Evolutionary conservation across 164 flowering plant species (phyloP), one percentile per base, ranked within the genome.

Genomic region (Berberis vulgaris): DNA sequence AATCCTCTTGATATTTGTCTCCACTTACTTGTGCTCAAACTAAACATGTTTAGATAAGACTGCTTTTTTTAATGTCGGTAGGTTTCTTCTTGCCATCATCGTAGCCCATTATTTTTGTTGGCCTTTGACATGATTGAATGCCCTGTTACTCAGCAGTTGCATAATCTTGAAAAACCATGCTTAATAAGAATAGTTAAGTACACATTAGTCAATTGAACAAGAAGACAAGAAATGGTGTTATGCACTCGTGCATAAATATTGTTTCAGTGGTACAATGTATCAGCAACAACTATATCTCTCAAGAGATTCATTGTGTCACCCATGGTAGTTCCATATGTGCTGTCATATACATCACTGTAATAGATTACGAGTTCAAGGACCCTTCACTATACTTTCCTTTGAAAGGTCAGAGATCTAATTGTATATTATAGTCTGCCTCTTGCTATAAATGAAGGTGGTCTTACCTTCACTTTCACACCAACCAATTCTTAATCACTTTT

Each of bases 341-440:
- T 68, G 71, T 57, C 9, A 57, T 62, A 9, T 3, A 54, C 45
- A 26, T 61, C 3, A 67, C 45, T 43, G 43, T 53, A 7, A 39
- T 26, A 1, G 7, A 56, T 56, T 57, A 64, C 60, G 60, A 41
- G 1, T 26, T 42, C 7, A 13, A 54, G 64, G 64, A 53, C 43
- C 45, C 60, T 60, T 67, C 70, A 43, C 6, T 42, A 59, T 60
- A 53, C 70, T 59, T 67, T 67, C 70, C 57, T 63, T 50, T 26
- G 26, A 26, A 26, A 1, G 40, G 50, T 53, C 57, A 52, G 56
- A 66, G 63, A 66, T 66, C 58, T 66, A 54, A 26, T 41, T 38
- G 59, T 0, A 45, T 6, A 53, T 9, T 40, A 50, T 26, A 44
- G 66, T 54, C 43, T 64, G 50, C 7, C 3, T 53, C n/a, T 60